These are phyloP conservation scores for Sarocladiaceae sp. DNA, from an alignment of 2,329 filamentous ascomycete species.

Conservation along the genomic window DNA sequence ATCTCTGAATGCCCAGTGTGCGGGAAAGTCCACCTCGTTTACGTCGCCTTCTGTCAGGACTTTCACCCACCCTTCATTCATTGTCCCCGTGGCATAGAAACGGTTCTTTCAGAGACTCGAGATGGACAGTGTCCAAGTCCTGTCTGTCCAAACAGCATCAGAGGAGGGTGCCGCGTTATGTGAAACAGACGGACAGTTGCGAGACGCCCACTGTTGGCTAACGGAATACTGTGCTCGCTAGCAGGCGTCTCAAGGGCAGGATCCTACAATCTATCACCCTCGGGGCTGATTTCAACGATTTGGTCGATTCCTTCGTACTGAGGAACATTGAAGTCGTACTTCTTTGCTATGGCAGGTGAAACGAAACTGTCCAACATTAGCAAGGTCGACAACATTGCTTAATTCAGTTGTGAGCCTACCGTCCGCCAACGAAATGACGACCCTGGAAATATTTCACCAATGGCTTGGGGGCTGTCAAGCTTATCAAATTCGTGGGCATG, in stretches of 20 bases:
- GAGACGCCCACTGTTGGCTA: not conserved
- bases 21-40: slow-evolving; percentile 55
- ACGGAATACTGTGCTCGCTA: not conserved
- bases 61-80: slow-evolving; percentile 44
- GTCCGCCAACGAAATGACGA: slow-evolving; percentile 86
- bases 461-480: slow-evolving; percentile 90
- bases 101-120: slow-evolving; percentile 40
- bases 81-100: slow-evolving; percentile 41
- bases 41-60: slow-evolving; percentile 51
- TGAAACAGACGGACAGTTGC: slow-evolving; percentile 26
- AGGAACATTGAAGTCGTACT: slow-evolving; percentile 81
- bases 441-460: slow-evolving; percentile 79
- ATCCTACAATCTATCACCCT: slow-evolving; percentile 48
- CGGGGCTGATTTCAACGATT: slow-evolving; percentile 67
- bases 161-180: slow-evolving; percentile 52
- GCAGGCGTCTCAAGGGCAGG: not conserved
- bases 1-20: slow-evolving; percentile 54
- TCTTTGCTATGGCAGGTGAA: slow-evolving; percentile 69
- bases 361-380: slow-evolving; percentile 61
- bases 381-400: not conserved
- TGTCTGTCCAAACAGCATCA: slow-evolving; percentile 54
- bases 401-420: slow-evolving; percentile 42
- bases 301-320: slow-evolving; percentile 84
- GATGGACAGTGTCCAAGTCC: slow-evolving; percentile 54
- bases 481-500: slow-evolving; percentile 76